Evolutionary conservation across 1,284 basidiomycete species (phyloP).

Genomic region (Heterobasidion occidentale): DNA sequence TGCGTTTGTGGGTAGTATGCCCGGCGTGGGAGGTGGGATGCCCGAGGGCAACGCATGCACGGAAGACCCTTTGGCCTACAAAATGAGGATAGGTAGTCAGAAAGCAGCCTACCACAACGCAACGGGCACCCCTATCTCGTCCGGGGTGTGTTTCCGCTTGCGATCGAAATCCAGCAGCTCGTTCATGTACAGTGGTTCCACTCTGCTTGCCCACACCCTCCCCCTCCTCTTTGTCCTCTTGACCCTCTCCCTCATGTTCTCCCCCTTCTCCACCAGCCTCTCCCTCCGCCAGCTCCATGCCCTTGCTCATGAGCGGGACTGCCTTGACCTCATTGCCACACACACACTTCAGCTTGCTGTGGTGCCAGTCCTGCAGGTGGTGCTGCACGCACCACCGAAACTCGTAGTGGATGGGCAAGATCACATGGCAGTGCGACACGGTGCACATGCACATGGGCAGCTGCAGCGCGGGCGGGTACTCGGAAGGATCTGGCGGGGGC

Average conservation of each 20-base stretch:
- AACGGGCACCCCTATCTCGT: background rate
- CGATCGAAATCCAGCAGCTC: background rate
- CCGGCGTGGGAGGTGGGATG: background rate
- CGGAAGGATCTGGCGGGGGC: slow-evolving; percentile 6
- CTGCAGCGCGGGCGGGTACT: slow-evolving; percentile 5
- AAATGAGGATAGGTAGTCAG: background rate
- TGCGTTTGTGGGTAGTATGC: background rate
- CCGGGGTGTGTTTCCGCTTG: background rate
- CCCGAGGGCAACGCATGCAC: background rate
- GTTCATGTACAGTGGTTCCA: background rate
- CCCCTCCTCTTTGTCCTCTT: background rate
- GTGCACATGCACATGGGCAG: slow-evolving; percentile 43
- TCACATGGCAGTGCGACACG: slow-evolving; percentile 46
- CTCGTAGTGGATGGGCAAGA: slow-evolving; percentile 37
- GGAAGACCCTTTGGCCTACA: background rate
- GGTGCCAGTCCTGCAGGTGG: slow-evolving; percentile 43
- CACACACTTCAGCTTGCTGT: slow-evolving; percentile 42
- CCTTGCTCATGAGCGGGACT: slow-evolving; percentile 13
- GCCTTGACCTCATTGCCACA: slow-evolving; percentile 37
- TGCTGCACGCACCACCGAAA: slow-evolving; percentile 50
- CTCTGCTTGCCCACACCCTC: background rate
- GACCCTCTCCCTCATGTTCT: background rate
- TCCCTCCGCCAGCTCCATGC: background rate
- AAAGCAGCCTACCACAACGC: background rate
- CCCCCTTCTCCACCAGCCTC: background rate